phyloP scores from a whole-genome alignment of 2,329 filamentous ascomycete genomes.

The Fusarium praegraminearum region DNA sequence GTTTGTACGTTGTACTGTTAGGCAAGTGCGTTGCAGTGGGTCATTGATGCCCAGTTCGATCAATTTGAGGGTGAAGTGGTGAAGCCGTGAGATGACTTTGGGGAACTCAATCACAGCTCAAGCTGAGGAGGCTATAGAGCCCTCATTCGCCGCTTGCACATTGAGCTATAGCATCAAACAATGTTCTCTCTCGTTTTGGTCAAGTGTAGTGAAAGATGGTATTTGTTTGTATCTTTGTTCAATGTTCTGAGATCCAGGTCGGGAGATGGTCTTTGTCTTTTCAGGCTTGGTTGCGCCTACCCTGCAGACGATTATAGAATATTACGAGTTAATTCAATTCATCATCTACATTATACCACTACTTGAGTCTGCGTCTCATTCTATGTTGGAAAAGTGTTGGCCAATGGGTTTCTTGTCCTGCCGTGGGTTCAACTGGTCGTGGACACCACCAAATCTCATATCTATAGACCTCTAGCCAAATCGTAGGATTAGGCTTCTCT shows the following conservation, averaged over 20 bases:
- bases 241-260: not conserved
- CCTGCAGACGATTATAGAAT: not conserved
- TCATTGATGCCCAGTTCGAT: not conserved
- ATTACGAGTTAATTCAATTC: not conserved
- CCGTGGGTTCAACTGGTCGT: not conserved
- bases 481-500: not conserved
- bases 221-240: not conserved
- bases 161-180: fast-evolving
- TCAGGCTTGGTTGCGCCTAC: not conserved
- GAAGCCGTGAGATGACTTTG: not conserved
- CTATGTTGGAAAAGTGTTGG: not conserved
- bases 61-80: not conserved
- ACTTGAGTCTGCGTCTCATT: not conserved
- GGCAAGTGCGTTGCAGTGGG: no score
- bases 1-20: not conserved
- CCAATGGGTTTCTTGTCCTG: not conserved
- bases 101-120: not conserved
- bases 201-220: not conserved
- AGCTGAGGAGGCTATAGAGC: not conserved
- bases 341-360: fast-evolving
- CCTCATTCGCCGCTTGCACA: not conserved
- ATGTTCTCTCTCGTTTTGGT: not conserved
- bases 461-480: no score
- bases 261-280: not conserved
- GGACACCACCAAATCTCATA: not conserved